These are phyloP conservation scores for Aspergillus aculeatus DNA, from an alignment of 2,329 filamentous ascomycete genomes.

Conservation along the genomic window DNA sequence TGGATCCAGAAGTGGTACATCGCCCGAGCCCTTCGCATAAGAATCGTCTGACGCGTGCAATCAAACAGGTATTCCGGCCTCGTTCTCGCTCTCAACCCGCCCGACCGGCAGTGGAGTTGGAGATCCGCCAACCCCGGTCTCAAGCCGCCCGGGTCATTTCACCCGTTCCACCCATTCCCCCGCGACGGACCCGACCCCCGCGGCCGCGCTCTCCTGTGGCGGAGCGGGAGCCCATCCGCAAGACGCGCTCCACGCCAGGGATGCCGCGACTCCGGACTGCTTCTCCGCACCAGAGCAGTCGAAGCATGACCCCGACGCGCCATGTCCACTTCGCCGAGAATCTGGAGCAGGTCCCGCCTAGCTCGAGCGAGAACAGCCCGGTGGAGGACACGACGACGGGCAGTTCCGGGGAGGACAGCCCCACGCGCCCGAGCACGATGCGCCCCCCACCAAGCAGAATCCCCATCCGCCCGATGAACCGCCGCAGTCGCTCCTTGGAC, in stretches of 20 bases:
- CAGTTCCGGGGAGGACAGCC: not conserved
- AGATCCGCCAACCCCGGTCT: not conserved
- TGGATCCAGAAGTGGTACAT: not conserved
- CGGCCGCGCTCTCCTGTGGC: not conserved
- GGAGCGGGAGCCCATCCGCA: not conserved
- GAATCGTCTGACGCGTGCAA: not conserved
- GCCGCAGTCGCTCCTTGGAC: not conserved
- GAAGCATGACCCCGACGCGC: not conserved
- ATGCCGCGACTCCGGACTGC: not conserved
- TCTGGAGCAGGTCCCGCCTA: not conserved
- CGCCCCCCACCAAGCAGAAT: not conserved
- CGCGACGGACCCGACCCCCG: not conserved
- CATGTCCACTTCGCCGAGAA: constrained; percentile 3
- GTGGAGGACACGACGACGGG: not conserved
- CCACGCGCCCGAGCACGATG: not conserved
- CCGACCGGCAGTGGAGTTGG: not conserved
- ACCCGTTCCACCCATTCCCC: not conserved
- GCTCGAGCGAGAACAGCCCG: not conserved
- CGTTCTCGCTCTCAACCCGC: not conserved
- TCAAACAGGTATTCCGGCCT: not conserved
- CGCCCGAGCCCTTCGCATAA: not conserved
- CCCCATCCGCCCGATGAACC: not conserved
- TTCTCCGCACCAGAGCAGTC: not conserved
- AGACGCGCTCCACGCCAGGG: not conserved
- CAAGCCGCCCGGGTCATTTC: not conserved